Evolutionary conservation across 345 rosid genomes (phyloP).

Genomic region (Populus ilicifolia): DNA sequence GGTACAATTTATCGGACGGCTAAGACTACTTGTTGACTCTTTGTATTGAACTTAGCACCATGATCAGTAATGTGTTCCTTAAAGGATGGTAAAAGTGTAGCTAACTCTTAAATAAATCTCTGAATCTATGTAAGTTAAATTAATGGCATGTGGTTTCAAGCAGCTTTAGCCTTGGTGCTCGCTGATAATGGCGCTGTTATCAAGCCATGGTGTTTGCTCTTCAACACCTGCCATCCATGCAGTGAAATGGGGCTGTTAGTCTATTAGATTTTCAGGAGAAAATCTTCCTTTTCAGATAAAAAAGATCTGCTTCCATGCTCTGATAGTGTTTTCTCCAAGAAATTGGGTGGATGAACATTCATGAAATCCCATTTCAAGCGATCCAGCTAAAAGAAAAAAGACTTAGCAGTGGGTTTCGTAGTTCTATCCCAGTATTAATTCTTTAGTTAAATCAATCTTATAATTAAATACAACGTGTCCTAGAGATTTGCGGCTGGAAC

Average conservation of each 20-base stretch:
- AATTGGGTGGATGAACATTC: neutral
- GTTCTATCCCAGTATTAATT: neutral
- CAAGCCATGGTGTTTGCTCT: neutral
- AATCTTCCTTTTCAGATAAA: neutral
- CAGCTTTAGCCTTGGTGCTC: neutral
- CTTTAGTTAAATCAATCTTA: neutral
- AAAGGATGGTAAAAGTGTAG: neutral
- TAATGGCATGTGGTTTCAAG: constrained; percentile 9
- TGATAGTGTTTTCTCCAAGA: neutral
- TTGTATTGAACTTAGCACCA: neutral
- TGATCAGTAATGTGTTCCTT: neutral
- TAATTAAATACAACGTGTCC: neutral
- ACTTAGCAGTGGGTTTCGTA: neutral
- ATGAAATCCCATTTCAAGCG: neutral
- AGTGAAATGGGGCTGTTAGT: neutral
- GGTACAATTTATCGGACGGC: neutral
- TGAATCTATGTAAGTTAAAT: neutral
- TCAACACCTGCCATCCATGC: neutral
- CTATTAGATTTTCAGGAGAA: neutral
- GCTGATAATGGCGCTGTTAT: neutral
- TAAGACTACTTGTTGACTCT: neutral
- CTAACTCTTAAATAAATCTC: neutral
- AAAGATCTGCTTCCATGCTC: neutral
- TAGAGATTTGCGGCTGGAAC: constrained; percentile 2
- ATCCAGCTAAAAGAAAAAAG: neutral